Conservation (phyloP, 1,284 basidiomycete genomes). For the Coniophora puteana region DNA sequence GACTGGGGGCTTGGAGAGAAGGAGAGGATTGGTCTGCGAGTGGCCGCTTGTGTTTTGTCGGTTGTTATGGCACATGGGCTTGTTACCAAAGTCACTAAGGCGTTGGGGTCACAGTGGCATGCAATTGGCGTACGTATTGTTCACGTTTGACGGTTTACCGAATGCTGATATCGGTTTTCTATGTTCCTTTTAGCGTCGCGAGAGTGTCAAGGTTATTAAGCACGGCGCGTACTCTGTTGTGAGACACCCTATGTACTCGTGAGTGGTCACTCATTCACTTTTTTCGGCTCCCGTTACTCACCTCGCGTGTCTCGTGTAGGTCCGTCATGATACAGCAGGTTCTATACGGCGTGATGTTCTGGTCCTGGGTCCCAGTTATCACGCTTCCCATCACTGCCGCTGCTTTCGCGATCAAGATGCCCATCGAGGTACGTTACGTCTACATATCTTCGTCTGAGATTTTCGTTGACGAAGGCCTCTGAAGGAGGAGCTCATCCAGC, state of each 20-base stretch:
- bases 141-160: neutral
- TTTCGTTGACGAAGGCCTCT: neutral
- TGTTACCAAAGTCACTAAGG: no score
- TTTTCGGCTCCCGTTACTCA: neutral
- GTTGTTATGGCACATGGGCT: conserved; percentile 11
- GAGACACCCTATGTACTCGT: conserved; percentile 31
- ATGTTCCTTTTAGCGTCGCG: conserved; percentile 19
- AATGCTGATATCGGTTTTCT: no score
- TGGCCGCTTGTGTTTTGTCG: conserved; percentile 23
- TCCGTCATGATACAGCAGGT: conserved; percentile 24
- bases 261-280: no score
- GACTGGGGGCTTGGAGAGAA: conserved; percentile 15
- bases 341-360: conserved; percentile 28
- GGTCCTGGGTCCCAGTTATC: conserved; percentile 33
- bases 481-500: conserved; percentile 28
- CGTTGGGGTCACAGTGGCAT: conserved; percentile 25
- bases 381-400: conserved; percentile 19
- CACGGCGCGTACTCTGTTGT: conserved; percentile 29
- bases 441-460: neutral
- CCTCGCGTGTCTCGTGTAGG: conserved; percentile 14
- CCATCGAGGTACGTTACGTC: conserved; percentile 27
- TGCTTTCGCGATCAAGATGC: conserved; percentile 29
- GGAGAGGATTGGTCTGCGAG: conserved; percentile 17
- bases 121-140: conserved; percentile 23
- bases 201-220: conserved; percentile 24